Conservation (phyloP, 164 flowering plant genomes). For the Vitis labrusca region DNA sequence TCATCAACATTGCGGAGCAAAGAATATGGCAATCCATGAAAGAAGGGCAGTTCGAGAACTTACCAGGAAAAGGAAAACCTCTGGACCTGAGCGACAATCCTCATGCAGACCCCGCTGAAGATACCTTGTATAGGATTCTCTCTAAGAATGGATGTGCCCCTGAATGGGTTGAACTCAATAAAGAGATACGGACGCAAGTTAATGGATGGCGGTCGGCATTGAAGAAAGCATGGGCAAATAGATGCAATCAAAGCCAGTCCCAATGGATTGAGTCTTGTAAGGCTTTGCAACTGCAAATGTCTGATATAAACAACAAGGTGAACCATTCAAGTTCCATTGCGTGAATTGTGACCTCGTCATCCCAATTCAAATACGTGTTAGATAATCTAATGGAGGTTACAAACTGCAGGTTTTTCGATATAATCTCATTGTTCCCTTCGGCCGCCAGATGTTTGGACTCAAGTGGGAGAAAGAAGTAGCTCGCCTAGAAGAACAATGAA, state of each 20-base stretch:
- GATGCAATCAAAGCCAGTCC: conserved; percentile 31
- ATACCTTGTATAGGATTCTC: conserved; percentile 79
- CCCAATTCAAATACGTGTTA: no score
- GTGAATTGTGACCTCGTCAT: no score
- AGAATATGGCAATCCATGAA: conserved; percentile 94
- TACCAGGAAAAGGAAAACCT: conserved; percentile 96
- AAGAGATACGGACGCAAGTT: conserved; percentile 59
- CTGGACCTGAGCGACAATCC: conserved; percentile 66
- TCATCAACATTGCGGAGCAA: conserved; percentile 81
- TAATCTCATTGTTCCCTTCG: conserved; percentile 92
- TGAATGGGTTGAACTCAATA: conserved; percentile 94
- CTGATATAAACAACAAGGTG: conserved; percentile 73
- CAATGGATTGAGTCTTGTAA: conserved; percentile 64
- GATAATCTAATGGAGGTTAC: background rate
- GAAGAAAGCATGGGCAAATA: conserved; percentile 59
- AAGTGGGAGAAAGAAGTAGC: conserved; percentile 91
- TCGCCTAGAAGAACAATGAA: conserved; percentile 30
- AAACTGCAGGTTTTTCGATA: conserved; percentile 75
- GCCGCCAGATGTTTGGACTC: conserved; percentile 86
- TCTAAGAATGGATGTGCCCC: conserved; percentile 86
- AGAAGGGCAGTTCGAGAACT: conserved; percentile 91
- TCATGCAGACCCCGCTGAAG: conserved; percentile 93
- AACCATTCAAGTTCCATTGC: background rate
- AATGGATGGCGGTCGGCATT: conserved; percentile 64
- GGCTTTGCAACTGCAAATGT: conserved; percentile 55